A percentile compares a stretch with the other conserved stretches of the same genome.
These are phyloP conservation scores for Histomonas meleagridis DNA, from an alignment of 208 protist species.

Conservation along the genomic window DNA sequence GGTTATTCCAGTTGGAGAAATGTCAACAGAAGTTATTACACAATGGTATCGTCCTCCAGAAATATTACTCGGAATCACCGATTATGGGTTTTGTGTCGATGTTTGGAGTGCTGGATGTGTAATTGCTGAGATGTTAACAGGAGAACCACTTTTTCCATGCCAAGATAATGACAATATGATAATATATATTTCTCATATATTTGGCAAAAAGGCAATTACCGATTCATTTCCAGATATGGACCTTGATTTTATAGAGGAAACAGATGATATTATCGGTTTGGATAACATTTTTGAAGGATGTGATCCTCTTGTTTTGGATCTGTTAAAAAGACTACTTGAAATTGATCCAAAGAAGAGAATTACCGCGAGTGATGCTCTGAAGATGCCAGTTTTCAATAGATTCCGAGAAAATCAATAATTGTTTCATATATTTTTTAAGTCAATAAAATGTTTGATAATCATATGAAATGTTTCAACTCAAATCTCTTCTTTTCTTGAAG, in stretches of 20 bases:
- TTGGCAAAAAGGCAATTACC: neutral
- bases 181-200: neutral
- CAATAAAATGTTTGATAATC: too few species aligned
- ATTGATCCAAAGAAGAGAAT: conserved; percentile 59
- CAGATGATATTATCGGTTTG: neutral
- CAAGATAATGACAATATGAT: neutral
- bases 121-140: conserved; percentile 54
- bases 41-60: conserved; percentile 99
- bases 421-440: too few species aligned
- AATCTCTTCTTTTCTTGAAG: too few species aligned
- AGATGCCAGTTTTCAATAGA: conserved; percentile 62
- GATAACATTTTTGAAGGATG: neutral
- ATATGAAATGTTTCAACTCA: too few species aligned
- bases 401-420: too few species aligned
- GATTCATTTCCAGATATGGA: neutral
- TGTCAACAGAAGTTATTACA: conserved; percentile 90
- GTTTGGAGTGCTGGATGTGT: conserved; percentile 91
- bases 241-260: too few species aligned
- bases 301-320: neutral
- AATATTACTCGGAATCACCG: conserved; percentile 86
- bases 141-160: conserved; percentile 52
- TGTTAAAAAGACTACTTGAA: neutral
- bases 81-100: conserved; percentile 94
- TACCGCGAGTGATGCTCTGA: conserved; percentile 60
- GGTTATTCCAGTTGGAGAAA: conserved; percentile 81